Conservation (phyloP, 768 basidiomycete genomes). For the Cytidiella melzeri region DNA sequence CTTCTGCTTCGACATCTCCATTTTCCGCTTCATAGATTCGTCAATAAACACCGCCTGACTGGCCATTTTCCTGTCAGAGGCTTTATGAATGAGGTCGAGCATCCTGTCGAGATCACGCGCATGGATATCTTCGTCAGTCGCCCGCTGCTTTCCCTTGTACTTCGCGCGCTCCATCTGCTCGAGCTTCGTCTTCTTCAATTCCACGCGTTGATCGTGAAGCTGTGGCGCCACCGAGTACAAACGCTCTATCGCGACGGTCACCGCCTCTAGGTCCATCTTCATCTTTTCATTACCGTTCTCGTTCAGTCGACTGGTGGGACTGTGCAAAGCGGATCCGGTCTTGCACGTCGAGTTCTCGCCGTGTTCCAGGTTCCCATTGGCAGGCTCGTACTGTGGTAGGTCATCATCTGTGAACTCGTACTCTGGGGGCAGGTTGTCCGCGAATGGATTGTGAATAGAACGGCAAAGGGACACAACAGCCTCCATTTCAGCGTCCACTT, state of each 20-base stretch:
- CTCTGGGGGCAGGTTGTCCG: conserved; percentile 22
- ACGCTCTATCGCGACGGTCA: conserved; percentile 85
- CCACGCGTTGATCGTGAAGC: conserved; percentile 88
- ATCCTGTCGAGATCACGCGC: conserved; percentile 59
- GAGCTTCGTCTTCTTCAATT: conserved; percentile 66
- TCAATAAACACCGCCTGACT: conserved; percentile 29
- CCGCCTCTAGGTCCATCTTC: conserved; percentile 76
- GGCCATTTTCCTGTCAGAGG: conserved; percentile 38
- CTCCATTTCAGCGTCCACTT: conserved; percentile 71
- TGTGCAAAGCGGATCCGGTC: conserved; percentile 1
- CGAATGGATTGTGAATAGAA: conserved; percentile 9
- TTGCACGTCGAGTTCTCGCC: conserved; percentile 5
- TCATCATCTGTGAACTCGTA: conserved; percentile 24
- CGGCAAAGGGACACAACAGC: conserved; percentile 60
- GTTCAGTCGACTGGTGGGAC: conserved; percentile 2
- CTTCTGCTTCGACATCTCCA: conserved; percentile 49
- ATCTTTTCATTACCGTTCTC: conserved; percentile 61
- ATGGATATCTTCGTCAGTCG: conserved; percentile 31
- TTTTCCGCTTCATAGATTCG: conserved; percentile 57
- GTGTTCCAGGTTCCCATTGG: neutral
- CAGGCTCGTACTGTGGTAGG: conserved; percentile 26
- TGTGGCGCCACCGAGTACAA: conserved; percentile 84
- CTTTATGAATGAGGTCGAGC: conserved; percentile 63
- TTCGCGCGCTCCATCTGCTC: conserved; percentile 67
- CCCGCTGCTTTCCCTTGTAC: conserved; percentile 42